phyloP scores from a whole-genome alignment of 768 basidiomycete genomes.

The Holtermannia corniformis region DNA sequence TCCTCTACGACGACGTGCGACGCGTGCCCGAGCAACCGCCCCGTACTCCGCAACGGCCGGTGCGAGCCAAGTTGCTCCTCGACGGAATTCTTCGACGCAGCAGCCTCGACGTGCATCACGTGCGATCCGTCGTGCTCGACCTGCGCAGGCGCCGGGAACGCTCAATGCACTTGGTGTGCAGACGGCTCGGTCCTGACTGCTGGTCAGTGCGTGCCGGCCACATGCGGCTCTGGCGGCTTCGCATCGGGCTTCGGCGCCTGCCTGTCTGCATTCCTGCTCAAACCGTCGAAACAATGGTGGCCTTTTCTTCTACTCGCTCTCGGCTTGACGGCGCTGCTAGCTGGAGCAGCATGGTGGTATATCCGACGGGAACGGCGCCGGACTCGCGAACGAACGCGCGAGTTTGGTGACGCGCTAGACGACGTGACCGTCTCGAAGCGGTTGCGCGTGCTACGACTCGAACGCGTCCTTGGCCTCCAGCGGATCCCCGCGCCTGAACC shows the following conservation, averaged over 20 bases:
- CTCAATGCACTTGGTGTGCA: constrained; percentile 27
- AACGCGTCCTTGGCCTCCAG: background rate
- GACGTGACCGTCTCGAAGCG: constrained; percentile 6
- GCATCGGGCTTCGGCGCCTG: constrained; percentile 19
- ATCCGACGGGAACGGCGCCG: constrained; percentile 18
- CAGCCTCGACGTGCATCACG: constrained; percentile 15
- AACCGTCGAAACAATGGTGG: constrained; percentile 7
- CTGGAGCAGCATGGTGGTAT: constrained; percentile 16
- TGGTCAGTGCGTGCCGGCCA: constrained; percentile 19
- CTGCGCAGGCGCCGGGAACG: constrained; percentile 13
- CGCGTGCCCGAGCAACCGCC: constrained; percentile 21
- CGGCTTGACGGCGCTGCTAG: constrained; percentile 6
- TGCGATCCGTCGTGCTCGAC: constrained; percentile 27
- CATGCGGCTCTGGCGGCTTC: constrained; percentile 14
- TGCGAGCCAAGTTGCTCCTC: constrained; percentile 26
- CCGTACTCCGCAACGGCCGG: constrained; percentile 23
- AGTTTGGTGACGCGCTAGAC: constrained; percentile 26
- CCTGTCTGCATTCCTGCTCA: constrained; percentile 15
- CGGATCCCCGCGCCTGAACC: background rate
- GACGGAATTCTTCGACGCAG: constrained; percentile 21
- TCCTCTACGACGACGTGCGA: constrained; percentile 14
- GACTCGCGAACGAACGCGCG: constrained; percentile 19
- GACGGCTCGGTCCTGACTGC: constrained; percentile 19
- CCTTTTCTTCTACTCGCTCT: constrained; percentile 12
- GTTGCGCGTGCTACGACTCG: constrained; percentile 1